phyloP scores from a whole-genome alignment of 1,284 basidiomycete genomes.

The Athelia psychrophila region DNA sequence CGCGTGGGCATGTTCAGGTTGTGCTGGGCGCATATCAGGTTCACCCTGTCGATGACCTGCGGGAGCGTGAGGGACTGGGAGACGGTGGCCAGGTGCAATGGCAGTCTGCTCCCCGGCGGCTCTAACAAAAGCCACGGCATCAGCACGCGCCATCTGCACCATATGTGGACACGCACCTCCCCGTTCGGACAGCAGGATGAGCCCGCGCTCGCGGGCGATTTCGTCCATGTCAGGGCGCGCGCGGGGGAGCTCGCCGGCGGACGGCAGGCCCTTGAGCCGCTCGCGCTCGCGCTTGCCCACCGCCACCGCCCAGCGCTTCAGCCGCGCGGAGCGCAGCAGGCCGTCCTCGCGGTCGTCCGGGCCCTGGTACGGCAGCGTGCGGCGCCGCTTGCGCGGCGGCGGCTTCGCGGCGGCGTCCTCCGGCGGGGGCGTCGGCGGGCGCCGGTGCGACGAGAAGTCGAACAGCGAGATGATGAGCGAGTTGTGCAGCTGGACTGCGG shows the following conservation, averaged over 20 bases:
- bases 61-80: constrained; percentile 71
- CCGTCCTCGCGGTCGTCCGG: constrained; percentile 48
- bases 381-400: constrained; percentile 68
- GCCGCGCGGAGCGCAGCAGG: constrained; percentile 53
- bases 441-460: constrained; percentile 68
- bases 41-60: constrained; percentile 74
- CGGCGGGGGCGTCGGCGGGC: constrained; percentile 60
- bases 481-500: constrained; percentile 80
- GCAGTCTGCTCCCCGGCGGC: constrained; percentile 65
- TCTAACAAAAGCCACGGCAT: constrained; percentile 35
- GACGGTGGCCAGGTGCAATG: constrained; percentile 65
- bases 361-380: constrained; percentile 69
- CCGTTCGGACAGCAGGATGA: constrained; percentile 59
- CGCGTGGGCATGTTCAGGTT: constrained; percentile 59
- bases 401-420: constrained; percentile 52
- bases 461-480: constrained; percentile 78
- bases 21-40: constrained; percentile 77
- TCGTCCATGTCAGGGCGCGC: constrained; percentile 57
- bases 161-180: constrained; percentile 42
- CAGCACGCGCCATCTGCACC: neutral
- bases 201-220: constrained; percentile 66
- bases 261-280: constrained; percentile 52
- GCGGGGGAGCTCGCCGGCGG: constrained; percentile 32
- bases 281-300: constrained; percentile 73
- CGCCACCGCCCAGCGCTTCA: constrained; percentile 75